Percentiles rank a stretch among this genome's conserved stretches.
Evolutionary conservation across 257 asterid species (phyloP).

Genomic region (Solanum pinnatisectum): DNA sequence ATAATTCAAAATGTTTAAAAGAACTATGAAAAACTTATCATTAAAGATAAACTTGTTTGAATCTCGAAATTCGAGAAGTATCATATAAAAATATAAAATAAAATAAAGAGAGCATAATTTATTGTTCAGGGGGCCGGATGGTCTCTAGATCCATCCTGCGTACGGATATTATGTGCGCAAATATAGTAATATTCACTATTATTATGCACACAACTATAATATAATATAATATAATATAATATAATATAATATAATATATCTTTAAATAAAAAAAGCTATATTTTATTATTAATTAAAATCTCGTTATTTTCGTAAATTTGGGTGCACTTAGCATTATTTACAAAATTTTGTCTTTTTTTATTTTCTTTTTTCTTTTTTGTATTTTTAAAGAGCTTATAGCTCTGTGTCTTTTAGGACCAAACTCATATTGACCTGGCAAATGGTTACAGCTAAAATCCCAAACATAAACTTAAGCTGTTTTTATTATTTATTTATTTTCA

Average conservation of each 20-base stretch:
- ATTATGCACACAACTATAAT: neutral
- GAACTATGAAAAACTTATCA: too few relatives aligned
- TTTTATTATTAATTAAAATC: neutral
- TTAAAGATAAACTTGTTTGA: too few relatives aligned
- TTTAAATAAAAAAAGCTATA: neutral
- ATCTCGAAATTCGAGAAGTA: fast-evolving
- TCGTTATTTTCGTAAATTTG: neutral
- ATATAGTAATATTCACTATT: too few relatives aligned
- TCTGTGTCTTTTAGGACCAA: neutral
- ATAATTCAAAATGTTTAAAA: too few relatives aligned
- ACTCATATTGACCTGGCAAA: neutral
- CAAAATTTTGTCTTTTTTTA: too few relatives aligned
- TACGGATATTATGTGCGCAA: neutral
- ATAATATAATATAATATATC: too few relatives aligned
- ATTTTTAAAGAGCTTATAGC: neutral
- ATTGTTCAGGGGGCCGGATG: neutral
- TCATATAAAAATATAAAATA: too few relatives aligned
- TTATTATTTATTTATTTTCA: too few relatives aligned
- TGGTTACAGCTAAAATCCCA: neutral
- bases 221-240: too few relatives aligned
- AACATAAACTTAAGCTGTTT: neutral
- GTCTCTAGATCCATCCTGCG: neutral
- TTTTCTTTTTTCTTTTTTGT: neutral
- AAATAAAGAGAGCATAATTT: too few relatives aligned
- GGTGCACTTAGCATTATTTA: neutral